These are phyloP conservation scores for Paraphaeosphaeria minitans DNA, from an alignment of 2,329 filamentous ascomycete species.

Conservation along the genomic window DNA sequence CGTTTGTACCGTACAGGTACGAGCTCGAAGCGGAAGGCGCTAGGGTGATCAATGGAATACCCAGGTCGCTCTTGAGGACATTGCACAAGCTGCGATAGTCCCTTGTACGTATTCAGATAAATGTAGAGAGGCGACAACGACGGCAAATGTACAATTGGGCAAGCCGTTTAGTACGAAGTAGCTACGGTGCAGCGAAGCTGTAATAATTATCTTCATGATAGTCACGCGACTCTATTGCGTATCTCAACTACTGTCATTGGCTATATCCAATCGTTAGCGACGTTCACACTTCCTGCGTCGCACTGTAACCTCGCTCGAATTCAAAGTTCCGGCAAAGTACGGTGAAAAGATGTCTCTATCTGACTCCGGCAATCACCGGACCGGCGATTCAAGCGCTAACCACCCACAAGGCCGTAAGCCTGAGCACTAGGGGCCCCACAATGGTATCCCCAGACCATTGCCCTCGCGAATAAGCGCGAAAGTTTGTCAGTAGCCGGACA, in stretches of 20 bases:
- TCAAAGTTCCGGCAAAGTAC: not conserved
- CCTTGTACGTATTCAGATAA: not conserved
- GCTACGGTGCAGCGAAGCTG: not conserved
- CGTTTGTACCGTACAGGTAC: not conserved
- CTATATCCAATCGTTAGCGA: not conserved
- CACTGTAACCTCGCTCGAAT: not conserved
- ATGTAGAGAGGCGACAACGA: too few relatives aligned
- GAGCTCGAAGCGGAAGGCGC: not conserved
- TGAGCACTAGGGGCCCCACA: not conserved
- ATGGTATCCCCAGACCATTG: conserved; percentile 3
- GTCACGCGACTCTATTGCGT: not conserved
- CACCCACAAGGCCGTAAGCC: not conserved
- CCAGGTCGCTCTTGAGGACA: not conserved
- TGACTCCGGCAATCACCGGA: conserved; percentile 3
- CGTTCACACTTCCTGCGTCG: not conserved
- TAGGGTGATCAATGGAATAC: not conserved
- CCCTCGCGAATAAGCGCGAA: conserved; percentile 1
- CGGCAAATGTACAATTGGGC: not conserved
- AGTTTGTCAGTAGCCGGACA: not conserved
- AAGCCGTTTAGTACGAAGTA: not conserved
- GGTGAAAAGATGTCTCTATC: not conserved
- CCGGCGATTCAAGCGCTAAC: not conserved
- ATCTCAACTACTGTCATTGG: not conserved
- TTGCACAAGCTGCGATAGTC: not conserved
- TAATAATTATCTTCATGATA: not conserved